A percentile compares a stretch with the other conserved stretches of the same genome.
Evolutionary conservation across 2,329 filamentous ascomycete genomes (phyloP).

Genomic region (Emydomyces testavorans): DNA sequence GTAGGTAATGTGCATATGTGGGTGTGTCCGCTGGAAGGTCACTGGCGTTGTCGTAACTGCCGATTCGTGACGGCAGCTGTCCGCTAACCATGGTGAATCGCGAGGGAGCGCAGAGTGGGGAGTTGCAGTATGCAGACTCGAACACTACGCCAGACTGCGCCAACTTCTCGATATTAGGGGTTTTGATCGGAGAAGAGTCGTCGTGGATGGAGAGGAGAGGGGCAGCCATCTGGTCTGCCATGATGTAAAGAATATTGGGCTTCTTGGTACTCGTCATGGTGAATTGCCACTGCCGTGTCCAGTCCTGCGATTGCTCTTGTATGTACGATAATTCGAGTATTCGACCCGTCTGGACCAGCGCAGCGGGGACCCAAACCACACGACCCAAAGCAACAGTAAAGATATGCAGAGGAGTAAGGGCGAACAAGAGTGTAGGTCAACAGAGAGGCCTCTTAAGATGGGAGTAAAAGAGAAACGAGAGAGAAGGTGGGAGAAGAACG

Average conservation of each 20-base stretch:
- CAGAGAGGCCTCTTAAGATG: too few relatives aligned
- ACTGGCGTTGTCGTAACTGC: constrained; percentile 81
- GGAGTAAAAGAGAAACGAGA: background rate
- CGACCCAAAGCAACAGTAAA: too few relatives aligned
- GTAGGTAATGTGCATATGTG: constrained; percentile 86
- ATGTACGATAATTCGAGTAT: too few relatives aligned
- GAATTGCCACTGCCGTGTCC: background rate
- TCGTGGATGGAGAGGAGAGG: constrained; percentile 90
- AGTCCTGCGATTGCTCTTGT: background rate
- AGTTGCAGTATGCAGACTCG: constrained; percentile 87
- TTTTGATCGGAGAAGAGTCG: constrained; percentile 76
- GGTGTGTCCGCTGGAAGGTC: constrained; percentile 74
- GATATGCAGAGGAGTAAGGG: background rate
- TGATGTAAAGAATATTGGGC: constrained; percentile 83
- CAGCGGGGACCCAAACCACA: too few relatives aligned
- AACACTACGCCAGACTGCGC: constrained; percentile 77
- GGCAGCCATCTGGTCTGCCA: constrained; percentile 90
- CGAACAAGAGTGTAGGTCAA: background rate
- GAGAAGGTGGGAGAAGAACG: background rate
- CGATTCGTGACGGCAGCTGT: constrained; percentile 81
- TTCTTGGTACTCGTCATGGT: constrained; percentile 30
- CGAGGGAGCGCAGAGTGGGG: constrained; percentile 81
- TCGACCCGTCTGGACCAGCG: too few relatives aligned
- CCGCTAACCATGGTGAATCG: constrained; percentile 92
- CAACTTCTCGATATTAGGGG: constrained; percentile 74